These are phyloP conservation scores for Mycena vulgaris DNA, from an alignment of 768 basidiomycete genomes.

Conservation along the genomic window DNA sequence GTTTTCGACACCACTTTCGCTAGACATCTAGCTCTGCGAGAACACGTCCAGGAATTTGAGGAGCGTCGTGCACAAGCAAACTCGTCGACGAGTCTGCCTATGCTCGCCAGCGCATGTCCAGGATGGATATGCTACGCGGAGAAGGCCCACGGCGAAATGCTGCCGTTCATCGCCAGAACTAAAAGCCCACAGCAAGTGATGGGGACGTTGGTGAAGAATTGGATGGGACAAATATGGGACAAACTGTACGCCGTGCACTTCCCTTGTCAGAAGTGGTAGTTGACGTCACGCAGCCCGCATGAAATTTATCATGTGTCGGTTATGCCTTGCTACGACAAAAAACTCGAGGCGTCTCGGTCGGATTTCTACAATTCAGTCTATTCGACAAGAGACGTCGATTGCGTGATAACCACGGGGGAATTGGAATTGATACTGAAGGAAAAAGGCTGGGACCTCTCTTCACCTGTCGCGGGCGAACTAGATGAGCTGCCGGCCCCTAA, in stretches of 20 bases:
- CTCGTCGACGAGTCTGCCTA: conserved; percentile 70
- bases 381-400: conserved; percentile 94
- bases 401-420: conserved; percentile 97
- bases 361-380: conserved; percentile 92
- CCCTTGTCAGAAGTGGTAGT: conserved; percentile 4
- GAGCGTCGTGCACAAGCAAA: conserved; percentile 69
- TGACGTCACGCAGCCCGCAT: conserved; percentile 70
- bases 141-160: conserved; percentile 94
- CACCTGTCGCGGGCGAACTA: conserved; percentile 68
- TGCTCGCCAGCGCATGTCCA: conserved; percentile 96
- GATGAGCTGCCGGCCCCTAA: conserved; percentile 43
- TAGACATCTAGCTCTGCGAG: conserved; percentile 85
- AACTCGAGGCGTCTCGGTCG: conserved; percentile 94
- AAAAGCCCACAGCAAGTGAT: conserved; percentile 97
- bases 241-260: conserved; percentile 68
- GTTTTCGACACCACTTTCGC: conserved; percentile 97
- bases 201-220: conserved; percentile 93
- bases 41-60: conserved; percentile 85
- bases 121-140: conserved; percentile 99
- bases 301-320: conserved; percentile 96
- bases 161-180: conserved; percentile 89
- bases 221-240: conserved; percentile 80
- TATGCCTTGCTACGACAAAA: conserved; percentile 99
- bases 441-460: conserved; percentile 82
- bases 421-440: conserved; percentile 89